phyloP scores from a whole-genome alignment of 306 rosid genomes.

The Canavalia ensiformis region DNA sequence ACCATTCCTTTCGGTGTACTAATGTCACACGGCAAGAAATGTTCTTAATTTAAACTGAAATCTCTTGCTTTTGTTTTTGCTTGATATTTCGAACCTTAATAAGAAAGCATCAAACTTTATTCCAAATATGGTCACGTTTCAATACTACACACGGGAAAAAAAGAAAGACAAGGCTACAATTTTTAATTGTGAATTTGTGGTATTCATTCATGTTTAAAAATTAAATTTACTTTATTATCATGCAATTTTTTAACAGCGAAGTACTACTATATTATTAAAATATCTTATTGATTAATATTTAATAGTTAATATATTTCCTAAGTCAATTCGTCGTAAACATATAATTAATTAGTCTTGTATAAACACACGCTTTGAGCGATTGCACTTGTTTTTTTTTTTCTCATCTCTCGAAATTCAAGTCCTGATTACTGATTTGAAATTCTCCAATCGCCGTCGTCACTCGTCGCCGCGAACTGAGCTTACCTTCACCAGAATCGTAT shows the following conservation, averaged over 20 bases:
- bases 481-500: conserved; percentile 10
- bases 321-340: neutral
- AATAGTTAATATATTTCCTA: neutral
- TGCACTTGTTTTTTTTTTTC: neutral
- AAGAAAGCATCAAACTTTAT: neutral
- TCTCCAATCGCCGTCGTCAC: conserved; percentile 38
- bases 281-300: neutral
- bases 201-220: neutral
- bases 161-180: neutral
- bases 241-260: neutral
- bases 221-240: neutral
- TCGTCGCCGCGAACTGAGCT: conserved; percentile 16
- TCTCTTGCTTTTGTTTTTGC: conserved; percentile 7
- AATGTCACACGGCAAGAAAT: conserved; percentile 33
- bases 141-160: neutral
- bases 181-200: neutral
- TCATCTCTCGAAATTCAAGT: neutral
- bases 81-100: neutral
- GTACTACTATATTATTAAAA: neutral
- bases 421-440: neutral
- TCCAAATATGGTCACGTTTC: neutral
- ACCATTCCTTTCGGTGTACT: conserved; percentile 12
- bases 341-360: neutral
- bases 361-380: conserved; percentile 18
- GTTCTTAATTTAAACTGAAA: conserved; percentile 17